Percentiles rank a stretch among this genome's conserved stretches.
phyloP scores from a whole-genome alignment of 805 yeast genomes.

The Candida yuanshanica region DNA sequence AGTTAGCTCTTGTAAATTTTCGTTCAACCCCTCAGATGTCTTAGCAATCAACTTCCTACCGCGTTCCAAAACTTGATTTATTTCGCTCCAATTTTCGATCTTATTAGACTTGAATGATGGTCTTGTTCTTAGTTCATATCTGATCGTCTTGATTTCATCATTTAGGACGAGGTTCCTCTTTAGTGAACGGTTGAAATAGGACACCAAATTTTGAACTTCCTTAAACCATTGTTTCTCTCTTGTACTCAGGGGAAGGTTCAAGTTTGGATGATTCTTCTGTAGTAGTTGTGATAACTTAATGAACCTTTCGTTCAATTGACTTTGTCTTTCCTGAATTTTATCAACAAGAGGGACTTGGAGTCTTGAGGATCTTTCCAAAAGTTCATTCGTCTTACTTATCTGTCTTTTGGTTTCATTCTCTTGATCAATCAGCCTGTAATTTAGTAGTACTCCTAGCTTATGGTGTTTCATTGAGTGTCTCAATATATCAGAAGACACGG shows the following conservation, averaged over 20 bases:
- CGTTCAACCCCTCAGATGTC: constrained; percentile 14
- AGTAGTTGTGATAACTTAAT: constrained; percentile 25
- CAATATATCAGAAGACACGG: constrained; percentile 19
- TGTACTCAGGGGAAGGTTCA: constrained; percentile 29
- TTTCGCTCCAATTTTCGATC: constrained; percentile 23
- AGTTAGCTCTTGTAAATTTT: constrained; percentile 19
- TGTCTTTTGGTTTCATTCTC: constrained; percentile 38
- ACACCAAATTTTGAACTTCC: constrained; percentile 32
- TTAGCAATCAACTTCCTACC: constrained; percentile 26
- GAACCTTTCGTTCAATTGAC: constrained; percentile 26
- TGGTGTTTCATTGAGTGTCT: constrained; percentile 17
- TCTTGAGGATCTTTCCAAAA: constrained; percentile 13
- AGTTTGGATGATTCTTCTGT: constrained; percentile 6
- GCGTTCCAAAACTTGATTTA: constrained; percentile 27
- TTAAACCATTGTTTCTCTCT: constrained; percentile 42
- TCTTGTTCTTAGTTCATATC: constrained; percentile 19
- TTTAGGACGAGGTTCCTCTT: constrained; percentile 21
- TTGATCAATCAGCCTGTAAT: constrained; percentile 33
- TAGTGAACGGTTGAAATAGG: constrained; percentile 28
- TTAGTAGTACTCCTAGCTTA: constrained; percentile 30
- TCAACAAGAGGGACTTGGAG: constrained; percentile 14
- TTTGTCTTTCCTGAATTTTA: constrained; percentile 28
- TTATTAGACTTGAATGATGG: neutral
- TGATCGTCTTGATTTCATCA: constrained; percentile 26
- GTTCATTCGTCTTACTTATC: constrained; percentile 23